Conservation (phyloP, 1,139 yeast genomes). For the Lodderomyces beijingensis region DNA sequence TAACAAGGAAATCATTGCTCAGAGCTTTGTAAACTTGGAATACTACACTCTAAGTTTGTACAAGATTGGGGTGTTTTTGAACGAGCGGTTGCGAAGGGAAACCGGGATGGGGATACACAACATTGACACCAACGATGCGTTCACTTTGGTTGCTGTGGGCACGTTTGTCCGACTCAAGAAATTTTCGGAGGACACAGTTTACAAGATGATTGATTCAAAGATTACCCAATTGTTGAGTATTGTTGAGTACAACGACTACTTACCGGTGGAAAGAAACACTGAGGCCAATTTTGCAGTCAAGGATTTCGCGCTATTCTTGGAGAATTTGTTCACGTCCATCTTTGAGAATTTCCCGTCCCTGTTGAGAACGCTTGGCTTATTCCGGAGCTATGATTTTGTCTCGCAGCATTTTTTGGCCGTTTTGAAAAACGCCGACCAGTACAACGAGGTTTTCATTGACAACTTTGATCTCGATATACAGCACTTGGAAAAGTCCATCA, state of each 20-base stretch:
- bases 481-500: conserved; percentile 41
- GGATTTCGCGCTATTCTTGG: conserved; percentile 85
- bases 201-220: conserved; percentile 74
- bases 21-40: conserved; percentile 82
- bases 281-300: conserved; percentile 75
- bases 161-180: conserved; percentile 61
- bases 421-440: conserved; percentile 46
- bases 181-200: conserved; percentile 75
- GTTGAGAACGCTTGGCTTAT: conserved; percentile 72
- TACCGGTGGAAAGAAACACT: conserved; percentile 37
- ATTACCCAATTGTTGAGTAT: conserved; percentile 77
- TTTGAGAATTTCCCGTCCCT: conserved; percentile 76
- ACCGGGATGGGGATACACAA: conserved; percentile 52
- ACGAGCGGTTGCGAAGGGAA: conserved; percentile 41
- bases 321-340: conserved; percentile 84
- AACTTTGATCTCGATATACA: conserved; percentile 43
- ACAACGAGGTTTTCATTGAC: conserved; percentile 37
- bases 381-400: conserved; percentile 83
- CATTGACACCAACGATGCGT: conserved; percentile 36
- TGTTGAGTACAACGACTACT: conserved; percentile 81
- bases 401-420: conserved; percentile 66
- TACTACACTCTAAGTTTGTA: conserved; percentile 66
- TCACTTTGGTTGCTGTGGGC: conserved; percentile 39
- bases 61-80: conserved; percentile 49
- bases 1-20: conserved; percentile 87